Conservation (phyloP, 257 asterid species). For the Leonotis leonurus region DNA sequence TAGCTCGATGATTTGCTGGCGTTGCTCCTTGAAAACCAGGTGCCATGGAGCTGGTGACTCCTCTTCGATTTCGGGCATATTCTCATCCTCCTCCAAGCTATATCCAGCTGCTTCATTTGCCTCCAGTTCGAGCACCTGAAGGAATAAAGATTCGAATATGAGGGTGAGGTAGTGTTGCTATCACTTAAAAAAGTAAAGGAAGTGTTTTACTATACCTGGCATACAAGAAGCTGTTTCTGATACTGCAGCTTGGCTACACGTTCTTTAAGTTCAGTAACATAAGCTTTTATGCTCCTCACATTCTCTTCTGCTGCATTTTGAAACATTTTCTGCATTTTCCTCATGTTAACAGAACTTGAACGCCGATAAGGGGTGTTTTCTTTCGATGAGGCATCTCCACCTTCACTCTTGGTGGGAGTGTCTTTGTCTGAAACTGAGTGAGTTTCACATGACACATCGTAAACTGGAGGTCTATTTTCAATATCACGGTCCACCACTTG, state of each 20-base stretch:
- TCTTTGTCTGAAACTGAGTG: constrained; percentile 57
- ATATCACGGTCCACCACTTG: constrained; percentile 52
- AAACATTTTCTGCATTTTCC: constrained; percentile 93
- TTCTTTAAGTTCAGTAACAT: constrained; percentile 91
- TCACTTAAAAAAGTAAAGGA: background rate
- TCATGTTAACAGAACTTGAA: constrained; percentile 93
- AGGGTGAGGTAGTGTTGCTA: no score
- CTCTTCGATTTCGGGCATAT: constrained; percentile 40
- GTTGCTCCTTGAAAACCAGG: constrained; percentile 56
- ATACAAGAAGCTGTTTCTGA: constrained; percentile 94
- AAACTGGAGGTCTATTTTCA: constrained; percentile 71
- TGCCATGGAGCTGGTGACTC: constrained; percentile 84
- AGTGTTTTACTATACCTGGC: constrained; percentile 65
- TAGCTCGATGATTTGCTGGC: constrained; percentile 77
- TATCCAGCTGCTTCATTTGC: constrained; percentile 92
- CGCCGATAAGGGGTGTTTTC: constrained; percentile 86
- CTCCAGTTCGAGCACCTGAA: constrained; percentile 89
- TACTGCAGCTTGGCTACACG: constrained; percentile 96
- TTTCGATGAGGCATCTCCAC: constrained; percentile 75
- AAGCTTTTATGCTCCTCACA: constrained; percentile 88
- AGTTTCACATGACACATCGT: constrained; percentile 53
- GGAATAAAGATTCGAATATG: background rate
- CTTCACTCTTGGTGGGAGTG: constrained; percentile 80
- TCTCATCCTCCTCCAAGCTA: constrained; percentile 52
- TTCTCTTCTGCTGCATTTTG: constrained; percentile 98